phyloP scores from a whole-genome alignment of 306 rosid genomes.

The Medicago truncatula region MtrunA17r5.0-ANR NC_053045.1:46504001-46504500 shows the following conservation, averaged over 20 bases:
- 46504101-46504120: background rate
- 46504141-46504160: background rate
- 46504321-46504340: conserved; percentile 19
- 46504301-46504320: conserved; percentile 15
- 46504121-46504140: background rate
- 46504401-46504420: conserved; percentile 33
- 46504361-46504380: conserved; percentile 13
- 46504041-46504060: conserved; percentile 3
- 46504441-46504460: background rate
- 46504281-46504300: conserved; percentile 3
- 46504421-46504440: conserved; percentile 3
- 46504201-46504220: conserved; percentile 9
- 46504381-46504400: conserved; percentile 27
- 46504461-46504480: conserved; percentile 12
- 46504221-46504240: conserved; percentile 3
- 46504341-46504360: conserved; percentile 15
- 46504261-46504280: conserved; percentile 7
- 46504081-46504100: conserved; percentile 16
- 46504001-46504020: conserved; percentile 19
- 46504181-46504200: conserved; percentile 6
- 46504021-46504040: background rate
- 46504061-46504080: conserved; percentile 28
- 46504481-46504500: background rate
- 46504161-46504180: conserved; percentile 20
- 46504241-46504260: conserved; percentile 6